Base-by-base conservation (phyloP, 1,139 yeast genomes). In the Debaryomycetaceae sp. region DNA sequence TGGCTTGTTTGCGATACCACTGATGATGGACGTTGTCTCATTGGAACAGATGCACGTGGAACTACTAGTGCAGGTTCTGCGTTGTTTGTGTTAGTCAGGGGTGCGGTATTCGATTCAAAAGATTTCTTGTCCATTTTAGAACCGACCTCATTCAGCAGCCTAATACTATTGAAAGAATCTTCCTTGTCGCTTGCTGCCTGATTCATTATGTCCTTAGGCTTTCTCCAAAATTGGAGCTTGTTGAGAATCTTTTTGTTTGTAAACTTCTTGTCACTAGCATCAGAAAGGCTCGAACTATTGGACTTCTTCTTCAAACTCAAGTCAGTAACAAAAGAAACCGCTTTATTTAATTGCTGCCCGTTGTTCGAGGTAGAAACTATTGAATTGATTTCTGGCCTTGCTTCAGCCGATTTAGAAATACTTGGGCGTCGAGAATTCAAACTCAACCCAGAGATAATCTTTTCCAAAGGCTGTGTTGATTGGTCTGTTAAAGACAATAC, bases 1-100 rank as follows among this genome's bases (percentile, higher is more conserved):
- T 78, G 78, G 45, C 86, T 80, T 34, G 77, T 68, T 53, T 82
- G 87, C 0, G 91, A 84, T 2, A 84, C 65, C 65, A 83, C 78
- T 0, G 91, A 84, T 5, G 81, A 71, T 2, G 91, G 90, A 43
- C 93, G 66, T 5, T 75, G 67, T 43, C 74, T 63, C 8, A 14
- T 13, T 5, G 34, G 38, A 17, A 17, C 36, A 7, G 22, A 22
- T 14, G 27, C 13, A 22, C 35, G 31, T 11, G 35, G 38, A 13
- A 24, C 33, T 23, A 38, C 35, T 30, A 34, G 37, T 3, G 24
- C 24, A 24, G 36, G 35, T 6, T 30, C 11, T 5, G 23, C 30
- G 11, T 42, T 41, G n/a, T 40, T 37, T 36, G 24, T 24, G 5
- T 11, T n/a, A 33, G 31, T 9, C 14, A 31, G 17, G 11, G n/a